Evolutionary conservation across 2,329 filamentous ascomycete genomes (phyloP).

Genomic region (Pestalotiopsis sp.): DNA sequence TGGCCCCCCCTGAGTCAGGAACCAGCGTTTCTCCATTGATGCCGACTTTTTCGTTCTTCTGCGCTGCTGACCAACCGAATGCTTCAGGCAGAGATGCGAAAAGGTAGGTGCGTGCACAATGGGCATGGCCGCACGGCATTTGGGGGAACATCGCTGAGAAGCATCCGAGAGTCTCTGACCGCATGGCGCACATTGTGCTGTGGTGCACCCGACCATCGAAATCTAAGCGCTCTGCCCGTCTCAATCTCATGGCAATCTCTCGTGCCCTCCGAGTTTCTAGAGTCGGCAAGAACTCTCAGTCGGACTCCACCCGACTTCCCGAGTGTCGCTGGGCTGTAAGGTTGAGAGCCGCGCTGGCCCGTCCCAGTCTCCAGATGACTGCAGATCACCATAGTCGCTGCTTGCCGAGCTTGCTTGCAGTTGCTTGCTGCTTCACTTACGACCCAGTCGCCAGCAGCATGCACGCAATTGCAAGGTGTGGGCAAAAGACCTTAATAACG

Average conservation of each 20-base stretch:
- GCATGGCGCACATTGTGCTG: not conserved
- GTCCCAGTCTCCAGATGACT: not conserved
- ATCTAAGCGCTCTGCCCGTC: constrained; percentile 5
- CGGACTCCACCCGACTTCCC: not conserved
- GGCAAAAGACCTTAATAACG: not conserved
- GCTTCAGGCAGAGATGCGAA: constrained; percentile 1
- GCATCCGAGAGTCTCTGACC: not conserved
- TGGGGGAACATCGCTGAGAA: not conserved
- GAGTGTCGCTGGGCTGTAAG: not conserved
- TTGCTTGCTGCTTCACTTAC: not conserved
- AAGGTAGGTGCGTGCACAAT: not conserved
- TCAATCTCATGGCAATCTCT: not conserved
- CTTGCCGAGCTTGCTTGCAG: too few relatives aligned
- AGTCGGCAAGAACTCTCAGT: not conserved
- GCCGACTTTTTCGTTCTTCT: not conserved
- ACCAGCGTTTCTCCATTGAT: constrained; percentile 7
- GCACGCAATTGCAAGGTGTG: not conserved
- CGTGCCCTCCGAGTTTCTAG: not conserved
- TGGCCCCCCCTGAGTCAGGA: not conserved
- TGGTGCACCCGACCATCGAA: not conserved
- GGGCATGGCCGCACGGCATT: not conserved
- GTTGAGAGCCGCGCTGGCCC: not conserved
- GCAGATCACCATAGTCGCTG: not conserved
- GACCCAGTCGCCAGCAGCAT: not conserved
- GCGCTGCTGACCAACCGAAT: not conserved